Conservation (phyloP, 208 protist species). For the Crithidia expoeki region DNA sequence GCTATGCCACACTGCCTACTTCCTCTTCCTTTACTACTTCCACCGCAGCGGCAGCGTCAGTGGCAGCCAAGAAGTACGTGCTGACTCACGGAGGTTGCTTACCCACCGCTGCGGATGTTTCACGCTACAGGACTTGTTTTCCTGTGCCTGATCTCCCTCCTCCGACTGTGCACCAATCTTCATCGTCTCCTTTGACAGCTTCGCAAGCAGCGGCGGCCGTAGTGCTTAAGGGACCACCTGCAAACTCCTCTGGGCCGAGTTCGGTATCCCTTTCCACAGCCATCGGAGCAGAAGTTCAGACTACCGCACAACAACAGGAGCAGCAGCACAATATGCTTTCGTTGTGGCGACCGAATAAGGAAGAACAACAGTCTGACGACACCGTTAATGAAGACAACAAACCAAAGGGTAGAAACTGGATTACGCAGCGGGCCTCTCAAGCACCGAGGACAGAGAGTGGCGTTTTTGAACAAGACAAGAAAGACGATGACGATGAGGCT, state of each 20-base stretch:
- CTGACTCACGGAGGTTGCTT: background rate
- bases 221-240: background rate
- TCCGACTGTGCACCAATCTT: too few relatives aligned
- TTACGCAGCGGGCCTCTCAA: background rate
- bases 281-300: background rate
- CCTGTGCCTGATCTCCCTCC: background rate
- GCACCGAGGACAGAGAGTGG: background rate
- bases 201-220: too few relatives aligned
- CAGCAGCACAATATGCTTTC: background rate
- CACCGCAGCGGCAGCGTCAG: conserved; percentile 4
- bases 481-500: background rate
- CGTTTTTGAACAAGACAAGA: background rate
- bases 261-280: too few relatives aligned
- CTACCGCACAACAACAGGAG: background rate
- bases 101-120: background rate
- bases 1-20: background rate
- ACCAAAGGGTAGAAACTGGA: too few relatives aligned
- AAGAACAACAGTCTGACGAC: background rate
- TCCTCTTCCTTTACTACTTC: background rate
- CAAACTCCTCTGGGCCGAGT: too few relatives aligned
- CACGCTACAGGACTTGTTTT: background rate
- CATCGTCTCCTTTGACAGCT: background rate
- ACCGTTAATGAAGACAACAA: background rate
- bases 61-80: background rate
- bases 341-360: conserved; percentile 14